phyloP scores from a whole-genome alignment of 129 eudicot genomes.

The Calendula officinalis region DNA sequence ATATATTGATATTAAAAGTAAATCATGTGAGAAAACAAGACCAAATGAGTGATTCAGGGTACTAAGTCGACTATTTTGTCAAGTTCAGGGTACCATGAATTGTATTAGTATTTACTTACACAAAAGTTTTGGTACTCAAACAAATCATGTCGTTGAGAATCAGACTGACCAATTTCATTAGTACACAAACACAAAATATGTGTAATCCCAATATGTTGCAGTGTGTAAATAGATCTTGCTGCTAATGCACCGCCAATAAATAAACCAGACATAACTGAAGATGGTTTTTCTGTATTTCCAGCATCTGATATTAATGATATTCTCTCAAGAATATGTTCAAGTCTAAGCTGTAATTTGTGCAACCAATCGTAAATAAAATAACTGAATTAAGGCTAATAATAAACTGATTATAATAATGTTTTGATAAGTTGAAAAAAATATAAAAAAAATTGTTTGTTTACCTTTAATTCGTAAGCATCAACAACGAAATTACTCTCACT shows the following conservation, averaged over 20 bases:
- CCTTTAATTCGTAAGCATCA: constrained; percentile 96
- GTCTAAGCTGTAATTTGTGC: constrained; percentile 69
- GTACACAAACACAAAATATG: constrained; percentile 90
- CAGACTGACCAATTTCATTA: constrained; percentile 95
- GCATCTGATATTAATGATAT: constrained; percentile 90
- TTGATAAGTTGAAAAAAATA: background rate
- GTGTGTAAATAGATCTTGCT: constrained; percentile 90
- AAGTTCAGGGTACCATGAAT: background rate
- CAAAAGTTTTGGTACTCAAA: constrained; percentile 75
- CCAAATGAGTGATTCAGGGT: too few relatives aligned
- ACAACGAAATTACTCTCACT: constrained; percentile 74
- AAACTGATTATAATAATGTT: background rate
- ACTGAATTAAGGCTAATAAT: constrained; percentile 5
- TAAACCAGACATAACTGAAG: constrained; percentile 46
- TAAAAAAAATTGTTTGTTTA: constrained; percentile 13
- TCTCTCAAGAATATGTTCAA: constrained; percentile 95
- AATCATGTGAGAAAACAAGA: too few relatives aligned
- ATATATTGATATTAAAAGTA: too few relatives aligned
- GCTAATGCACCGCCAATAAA: constrained; percentile 97
- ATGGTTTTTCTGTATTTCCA: constrained; percentile 91
- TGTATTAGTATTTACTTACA: constrained; percentile 46
- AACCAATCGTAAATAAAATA: constrained; percentile 15
- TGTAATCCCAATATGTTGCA: constrained; percentile 88
- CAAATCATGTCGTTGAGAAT: constrained; percentile 76
- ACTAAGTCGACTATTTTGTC: too few relatives aligned